phyloP scores from a whole-genome alignment of 768 basidiomycete genomes.

The Tephrocybe sp. region DNA sequence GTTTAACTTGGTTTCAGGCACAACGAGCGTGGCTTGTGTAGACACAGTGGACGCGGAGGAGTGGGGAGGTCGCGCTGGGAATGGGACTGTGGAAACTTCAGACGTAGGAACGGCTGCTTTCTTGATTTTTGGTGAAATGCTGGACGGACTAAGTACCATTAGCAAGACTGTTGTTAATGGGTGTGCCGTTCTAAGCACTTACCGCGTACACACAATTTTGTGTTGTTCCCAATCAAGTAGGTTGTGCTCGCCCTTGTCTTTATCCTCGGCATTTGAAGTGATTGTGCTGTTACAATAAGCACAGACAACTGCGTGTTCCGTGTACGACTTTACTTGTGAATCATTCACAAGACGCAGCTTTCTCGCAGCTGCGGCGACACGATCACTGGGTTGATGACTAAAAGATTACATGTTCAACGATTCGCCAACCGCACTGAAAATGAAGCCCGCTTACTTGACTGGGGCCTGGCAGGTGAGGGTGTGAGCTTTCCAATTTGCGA shows the following conservation, averaged over 20 bases:
- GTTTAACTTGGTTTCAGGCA: conserved; percentile 20
- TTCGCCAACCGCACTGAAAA: not conserved
- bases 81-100: conserved; percentile 5
- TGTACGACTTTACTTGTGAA: conserved; percentile 51
- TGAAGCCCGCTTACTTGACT: conserved; percentile 30
- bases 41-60: conserved; percentile 31
- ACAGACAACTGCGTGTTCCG: conserved; percentile 47
- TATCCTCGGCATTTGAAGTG: conserved; percentile 43
- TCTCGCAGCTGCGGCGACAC: conserved; percentile 60
- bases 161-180: not conserved
- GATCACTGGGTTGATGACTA: conserved; percentile 47
- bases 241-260: conserved; percentile 62
- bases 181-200: not conserved
- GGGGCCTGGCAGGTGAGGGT: conserved; percentile 42
- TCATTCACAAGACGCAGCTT: conserved; percentile 65
- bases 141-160: not conserved
- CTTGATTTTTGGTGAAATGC: conserved; percentile 4
- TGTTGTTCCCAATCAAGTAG: conserved; percentile 62
- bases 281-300: conserved; percentile 46
- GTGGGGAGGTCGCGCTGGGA: conserved; percentile 20
- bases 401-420: conserved; percentile 6
- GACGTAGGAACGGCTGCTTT: conserved; percentile 3
- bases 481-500: conserved; percentile 56
- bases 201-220: conserved; percentile 44
- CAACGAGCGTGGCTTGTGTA: conserved; percentile 34